Base-by-base conservation (phyloP, 345 rosid genomes). In the Sonneratia alba region DNA sequence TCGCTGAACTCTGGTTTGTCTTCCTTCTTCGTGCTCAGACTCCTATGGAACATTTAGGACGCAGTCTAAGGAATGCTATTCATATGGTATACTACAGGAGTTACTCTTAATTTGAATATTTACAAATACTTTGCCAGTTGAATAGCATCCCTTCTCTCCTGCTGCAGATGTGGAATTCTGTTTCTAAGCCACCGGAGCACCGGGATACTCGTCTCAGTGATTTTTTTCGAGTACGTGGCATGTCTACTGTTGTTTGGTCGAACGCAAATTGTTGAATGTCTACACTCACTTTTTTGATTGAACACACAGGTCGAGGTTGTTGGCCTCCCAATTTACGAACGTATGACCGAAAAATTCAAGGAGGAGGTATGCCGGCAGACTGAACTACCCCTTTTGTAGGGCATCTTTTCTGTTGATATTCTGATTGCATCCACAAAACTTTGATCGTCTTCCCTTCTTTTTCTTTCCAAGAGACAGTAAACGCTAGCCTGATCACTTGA, bases 261-360 rank as follows among this genome's bases (percentile, higher is more conserved):
- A 34, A 16, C 27, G 24, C 16, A 64, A 49, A 45, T 24, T 7
- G n/a, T 68, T 45, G 56, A 68, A 32, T 11, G 18, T 40, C 36
- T 45, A 9, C 3, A 36, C 15, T 36, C 11, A 15, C 7, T 66
- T 64, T 42, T 19, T 51, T 74, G 22, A 27, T 56, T 68, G 67
- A 69, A 61, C 71, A 40, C 82, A 37, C 79, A 93, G 97, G 91
- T 91, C 72, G 91, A 86, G 77, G 93, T 91, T 49, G 87, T 87
- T 71, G 98, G 88, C 42, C 87, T 94, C 73, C 83, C 96, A 68
- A 88, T 84, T 84, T 87, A 75, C 77, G 97, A 88, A 84, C 86
- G 81, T 62, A 87, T 87, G 78, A 97, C 89, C 76, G 85, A 91
- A 76, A 83, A 68, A 64, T 94, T 94, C 79, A 85, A 80, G 78